phyloP scores from a whole-genome alignment of 1,284 basidiomycete species.

The Ceratobasidium sp. region DNA sequence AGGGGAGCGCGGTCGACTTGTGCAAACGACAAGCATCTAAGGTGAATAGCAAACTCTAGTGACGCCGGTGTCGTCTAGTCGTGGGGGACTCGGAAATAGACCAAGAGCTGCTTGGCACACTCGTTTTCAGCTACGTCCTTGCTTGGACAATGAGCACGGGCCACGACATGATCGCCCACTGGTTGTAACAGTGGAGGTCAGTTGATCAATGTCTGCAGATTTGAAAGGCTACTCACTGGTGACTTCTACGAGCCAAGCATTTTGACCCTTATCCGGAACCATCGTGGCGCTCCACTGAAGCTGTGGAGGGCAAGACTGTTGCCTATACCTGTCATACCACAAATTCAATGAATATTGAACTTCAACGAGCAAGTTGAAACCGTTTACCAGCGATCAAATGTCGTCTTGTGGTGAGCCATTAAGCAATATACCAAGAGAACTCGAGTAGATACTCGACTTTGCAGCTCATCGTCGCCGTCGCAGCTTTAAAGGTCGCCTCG shows the following conservation, averaged over 20 bases:
- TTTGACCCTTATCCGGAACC: conserved; percentile 22
- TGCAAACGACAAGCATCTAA: not conserved
- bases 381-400: conserved; percentile 34
- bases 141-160: conserved; percentile 27
- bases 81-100: conserved; percentile 37
- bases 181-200: not conserved
- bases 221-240: conserved; percentile 6
- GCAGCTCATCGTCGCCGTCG: not conserved
- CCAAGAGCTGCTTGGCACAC: conserved; percentile 39
- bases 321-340: conserved; percentile 7
- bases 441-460: conserved; percentile 3
- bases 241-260: conserved; percentile 33
- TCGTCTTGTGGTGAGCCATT: conserved; percentile 30
- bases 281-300: conserved; percentile 26
- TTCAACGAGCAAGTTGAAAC: not conserved
- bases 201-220: not conserved
- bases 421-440: not conserved
- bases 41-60: no score
- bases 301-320: conserved; percentile 22
- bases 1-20: not conserved
- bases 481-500: not conserved
- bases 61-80: not conserved
- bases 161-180: conserved; percentile 25
- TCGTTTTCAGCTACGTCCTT: conserved; percentile 44
- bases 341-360: not conserved